These are phyloP conservation scores for Nakazawaea populi DNA, from an alignment of 805 yeast species.

Conservation along the genomic window DNA sequence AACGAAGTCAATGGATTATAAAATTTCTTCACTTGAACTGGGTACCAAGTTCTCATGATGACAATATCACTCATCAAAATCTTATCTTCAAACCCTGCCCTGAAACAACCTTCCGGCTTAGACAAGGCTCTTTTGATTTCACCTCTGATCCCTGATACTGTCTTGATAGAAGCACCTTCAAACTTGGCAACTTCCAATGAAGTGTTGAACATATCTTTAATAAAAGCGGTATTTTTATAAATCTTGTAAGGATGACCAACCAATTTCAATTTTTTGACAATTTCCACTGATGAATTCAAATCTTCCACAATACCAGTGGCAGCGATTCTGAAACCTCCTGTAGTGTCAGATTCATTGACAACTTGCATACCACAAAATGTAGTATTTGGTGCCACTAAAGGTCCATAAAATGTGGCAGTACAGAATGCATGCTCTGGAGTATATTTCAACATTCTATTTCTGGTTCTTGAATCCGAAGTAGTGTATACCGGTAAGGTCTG, in stretches of 20 bases:
- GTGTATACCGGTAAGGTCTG: constrained; percentile 95
- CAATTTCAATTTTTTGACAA: constrained; percentile 90
- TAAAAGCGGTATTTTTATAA: constrained; percentile 93
- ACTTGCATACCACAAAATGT: constrained; percentile 94
- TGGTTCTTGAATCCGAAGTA: constrained; percentile 93
- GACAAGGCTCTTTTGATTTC: constrained; percentile 93
- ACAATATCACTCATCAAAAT: constrained; percentile 85
- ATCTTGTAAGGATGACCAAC: constrained; percentile 94
- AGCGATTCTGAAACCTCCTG: constrained; percentile 88
- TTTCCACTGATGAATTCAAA: constrained; percentile 82
- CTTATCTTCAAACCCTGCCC: constrained; percentile 97
- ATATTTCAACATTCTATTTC: constrained; percentile 96
- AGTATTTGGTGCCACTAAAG: constrained; percentile 94
- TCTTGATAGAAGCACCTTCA: constrained; percentile 95
- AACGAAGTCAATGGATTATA: constrained; percentile 96
- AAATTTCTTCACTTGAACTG: constrained; percentile 82
- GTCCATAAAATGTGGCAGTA: constrained; percentile 94
- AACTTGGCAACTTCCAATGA: constrained; percentile 94
- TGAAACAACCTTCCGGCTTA: constrained; percentile 89
- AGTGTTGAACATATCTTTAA: constrained; percentile 92
- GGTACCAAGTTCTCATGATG: constrained; percentile 94
- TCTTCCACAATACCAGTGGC: constrained; percentile 97
- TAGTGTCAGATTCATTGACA: constrained; percentile 76
- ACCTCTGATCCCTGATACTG: constrained; percentile 96
- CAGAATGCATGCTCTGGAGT: constrained; percentile 98